A percentile compares a stretch with the other conserved stretches of the same genome.
phyloP scores from a whole-genome alignment of 306 rosid species.

The Oemleria cerasiformis region DNA sequence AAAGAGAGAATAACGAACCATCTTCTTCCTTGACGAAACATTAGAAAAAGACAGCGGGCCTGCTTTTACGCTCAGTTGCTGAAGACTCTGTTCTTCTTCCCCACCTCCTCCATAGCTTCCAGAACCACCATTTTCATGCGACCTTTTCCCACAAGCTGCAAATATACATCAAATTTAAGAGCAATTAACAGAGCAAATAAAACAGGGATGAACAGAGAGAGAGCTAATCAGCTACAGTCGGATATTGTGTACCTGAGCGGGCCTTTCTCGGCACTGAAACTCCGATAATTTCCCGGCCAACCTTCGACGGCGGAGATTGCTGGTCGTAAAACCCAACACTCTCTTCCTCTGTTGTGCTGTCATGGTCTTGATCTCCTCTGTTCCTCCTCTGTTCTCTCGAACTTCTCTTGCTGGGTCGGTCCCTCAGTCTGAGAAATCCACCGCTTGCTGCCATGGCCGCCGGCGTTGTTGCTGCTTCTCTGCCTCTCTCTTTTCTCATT shows the following conservation, averaged over 20 bases:
- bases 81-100: slow-evolving; percentile 32
- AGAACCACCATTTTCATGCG: slow-evolving; percentile 41
- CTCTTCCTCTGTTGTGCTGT: not conserved
- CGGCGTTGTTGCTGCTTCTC: slow-evolving; percentile 45
- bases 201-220: not conserved
- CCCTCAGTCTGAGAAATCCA: slow-evolving; percentile 7
- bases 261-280: slow-evolving; percentile 67
- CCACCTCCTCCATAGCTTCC: slow-evolving; percentile 34
- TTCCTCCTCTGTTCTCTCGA: slow-evolving; percentile 12
- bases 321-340: not conserved
- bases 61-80: slow-evolving; percentile 14
- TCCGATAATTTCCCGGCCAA: slow-evolving; percentile 47
- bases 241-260: slow-evolving; percentile 56
- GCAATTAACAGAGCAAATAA: slow-evolving; percentile 12
- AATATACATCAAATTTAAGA: slow-evolving; percentile 9
- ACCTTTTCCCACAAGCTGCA: slow-evolving; percentile 57
- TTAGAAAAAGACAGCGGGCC: slow-evolving; percentile 36
- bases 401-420: slow-evolving; percentile 11
- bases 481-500: slow-evolving; percentile 37
- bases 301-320: slow-evolving; percentile 31
- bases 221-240: not conserved
- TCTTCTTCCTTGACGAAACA: slow-evolving; percentile 41
- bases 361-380: slow-evolving; percentile 35
- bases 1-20: slow-evolving; percentile 29
- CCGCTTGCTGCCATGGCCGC: slow-evolving; percentile 35